Conservation (phyloP, 139 green algal species). For the Penium margaritaceum region DNA sequence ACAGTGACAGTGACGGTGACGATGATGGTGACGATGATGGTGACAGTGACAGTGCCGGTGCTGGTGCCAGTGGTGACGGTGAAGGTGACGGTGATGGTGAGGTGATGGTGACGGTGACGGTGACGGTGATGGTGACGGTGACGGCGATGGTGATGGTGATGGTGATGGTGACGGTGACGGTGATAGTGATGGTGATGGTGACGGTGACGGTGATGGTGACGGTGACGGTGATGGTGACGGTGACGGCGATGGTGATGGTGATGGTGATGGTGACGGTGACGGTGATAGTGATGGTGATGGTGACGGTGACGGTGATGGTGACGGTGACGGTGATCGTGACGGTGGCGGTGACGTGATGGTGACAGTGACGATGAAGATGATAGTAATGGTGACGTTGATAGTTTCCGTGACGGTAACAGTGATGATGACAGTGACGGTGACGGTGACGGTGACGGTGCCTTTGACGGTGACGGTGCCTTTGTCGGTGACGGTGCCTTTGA, state of each 20-base stretch:
- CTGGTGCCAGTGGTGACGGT: too few relatives aligned
- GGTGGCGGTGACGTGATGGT: too few relatives aligned
- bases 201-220: not conserved
- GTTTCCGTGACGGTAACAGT: too few relatives aligned
- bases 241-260: not conserved
- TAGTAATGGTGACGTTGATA: too few relatives aligned
- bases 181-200: not conserved
- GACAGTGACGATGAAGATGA: too few relatives aligned
- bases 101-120: not conserved
- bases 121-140: not conserved
- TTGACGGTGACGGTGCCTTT: too few relatives aligned
- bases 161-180: not conserved
- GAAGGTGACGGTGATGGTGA: too few relatives aligned
- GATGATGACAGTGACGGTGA: too few relatives aligned
- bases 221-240: not conserved
- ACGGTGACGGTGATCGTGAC: not conserved
- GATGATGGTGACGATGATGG: not conserved
- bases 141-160: not conserved
- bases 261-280: not conserved
- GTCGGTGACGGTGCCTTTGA: too few relatives aligned
- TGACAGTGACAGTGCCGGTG: too few relatives aligned
- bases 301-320: slow-evolving; percentile 1
- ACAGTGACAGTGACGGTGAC: too few relatives aligned
- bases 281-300: not conserved
- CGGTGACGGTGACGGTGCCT: too few relatives aligned